A percentile compares a stretch with the other conserved stretches of the same genome.
Conservation (phyloP, 371 early-diverging fungal species). For the Thermomucor indicae-seudaticae region DNA sequence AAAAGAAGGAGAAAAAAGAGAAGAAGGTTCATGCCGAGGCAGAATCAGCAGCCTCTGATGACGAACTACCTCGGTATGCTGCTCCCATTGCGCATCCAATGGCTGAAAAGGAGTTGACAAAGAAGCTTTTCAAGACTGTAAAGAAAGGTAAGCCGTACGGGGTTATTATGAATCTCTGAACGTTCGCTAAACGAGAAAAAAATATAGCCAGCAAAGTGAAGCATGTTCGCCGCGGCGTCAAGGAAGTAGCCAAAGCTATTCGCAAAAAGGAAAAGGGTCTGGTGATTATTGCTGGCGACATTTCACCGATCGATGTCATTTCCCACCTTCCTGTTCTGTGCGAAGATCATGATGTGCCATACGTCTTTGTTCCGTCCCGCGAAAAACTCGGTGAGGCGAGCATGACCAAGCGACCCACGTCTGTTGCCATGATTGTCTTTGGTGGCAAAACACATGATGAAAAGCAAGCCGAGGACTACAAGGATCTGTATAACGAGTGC, state of each 20-base stretch:
- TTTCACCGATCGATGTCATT: slow-evolving; percentile 96
- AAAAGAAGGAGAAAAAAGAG: slow-evolving; percentile 51
- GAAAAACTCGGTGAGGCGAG: slow-evolving; percentile 90
- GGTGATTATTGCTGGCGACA: slow-evolving; percentile 94
- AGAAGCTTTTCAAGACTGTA: slow-evolving; percentile 88
- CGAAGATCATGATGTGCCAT: slow-evolving; percentile 90
- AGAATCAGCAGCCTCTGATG: slow-evolving; percentile 22
- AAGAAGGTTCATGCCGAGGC: slow-evolving; percentile 21
- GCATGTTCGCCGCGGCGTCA: slow-evolving; percentile 92
- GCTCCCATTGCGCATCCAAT: slow-evolving; percentile 93
- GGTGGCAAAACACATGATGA: slow-evolving; percentile 72
- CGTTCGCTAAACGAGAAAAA: not conserved
- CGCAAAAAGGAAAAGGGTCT: slow-evolving; percentile 95
- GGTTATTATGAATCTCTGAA: not conserved
- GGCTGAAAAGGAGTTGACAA: slow-evolving; percentile 87
- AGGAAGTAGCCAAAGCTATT: slow-evolving; percentile 96
- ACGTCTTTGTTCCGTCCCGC: slow-evolving; percentile 91
- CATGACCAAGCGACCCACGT: slow-evolving; percentile 93
- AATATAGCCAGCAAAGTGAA: slow-evolving; percentile 83
- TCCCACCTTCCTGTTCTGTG: slow-evolving; percentile 97
- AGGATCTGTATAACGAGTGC: slow-evolving; percentile 81
- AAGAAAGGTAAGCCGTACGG: slow-evolving; percentile 75
- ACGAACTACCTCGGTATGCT: slow-evolving; percentile 31
- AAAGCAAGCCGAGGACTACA: slow-evolving; percentile 73
- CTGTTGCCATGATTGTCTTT: slow-evolving; percentile 83